These are phyloP conservation scores for Jackrogersella multiformis DNA, from an alignment of 495 filamentous ascomycete species.

Conservation along the genomic window DNA sequence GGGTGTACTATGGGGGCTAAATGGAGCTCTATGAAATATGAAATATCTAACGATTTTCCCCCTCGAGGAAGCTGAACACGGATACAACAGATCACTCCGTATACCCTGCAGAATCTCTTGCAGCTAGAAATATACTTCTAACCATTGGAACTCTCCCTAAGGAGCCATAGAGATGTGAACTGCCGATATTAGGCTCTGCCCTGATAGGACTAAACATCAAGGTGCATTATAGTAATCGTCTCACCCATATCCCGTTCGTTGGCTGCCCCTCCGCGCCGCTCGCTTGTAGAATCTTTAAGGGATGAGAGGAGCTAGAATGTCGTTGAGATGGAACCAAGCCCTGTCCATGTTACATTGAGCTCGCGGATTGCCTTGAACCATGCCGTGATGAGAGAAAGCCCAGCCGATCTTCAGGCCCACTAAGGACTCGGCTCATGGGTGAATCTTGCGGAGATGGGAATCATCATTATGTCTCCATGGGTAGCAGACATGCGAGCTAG, in stretches of 20 bases:
- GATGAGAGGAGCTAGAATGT: constrained; percentile 17
- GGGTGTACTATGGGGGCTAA: background rate
- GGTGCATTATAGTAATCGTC: background rate
- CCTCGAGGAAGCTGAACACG: background rate
- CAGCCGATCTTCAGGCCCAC: constrained; percentile 25
- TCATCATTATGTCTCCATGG: too few relatives aligned
- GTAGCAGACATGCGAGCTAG: constrained; percentile 11
- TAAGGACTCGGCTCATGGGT: background rate
- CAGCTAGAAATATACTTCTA: background rate
- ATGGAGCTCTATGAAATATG: constrained; percentile 11
- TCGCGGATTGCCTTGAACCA: constrained; percentile 5
- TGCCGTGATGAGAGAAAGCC: constrained; percentile 17
- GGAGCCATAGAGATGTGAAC: background rate
- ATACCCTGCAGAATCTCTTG: background rate
- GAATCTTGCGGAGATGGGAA: constrained; percentile 33
- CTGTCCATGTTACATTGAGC: constrained; percentile 21
- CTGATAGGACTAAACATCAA: background rate
- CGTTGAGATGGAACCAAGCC: constrained; percentile 22
- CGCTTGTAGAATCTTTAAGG: background rate
- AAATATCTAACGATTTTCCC: background rate
- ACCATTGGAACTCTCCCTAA: too few relatives aligned
- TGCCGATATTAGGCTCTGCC: constrained; percentile 14
- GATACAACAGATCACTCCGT: too few relatives aligned
- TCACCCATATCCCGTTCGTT: background rate
- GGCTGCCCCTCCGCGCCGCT: background rate